Percentiles rank a stretch among this genome's conserved stretches.
These are phyloP conservation scores for Tetrahymena malaccensis DNA, from an alignment of 73 alveolate species.

Conservation along the genomic window DNA sequence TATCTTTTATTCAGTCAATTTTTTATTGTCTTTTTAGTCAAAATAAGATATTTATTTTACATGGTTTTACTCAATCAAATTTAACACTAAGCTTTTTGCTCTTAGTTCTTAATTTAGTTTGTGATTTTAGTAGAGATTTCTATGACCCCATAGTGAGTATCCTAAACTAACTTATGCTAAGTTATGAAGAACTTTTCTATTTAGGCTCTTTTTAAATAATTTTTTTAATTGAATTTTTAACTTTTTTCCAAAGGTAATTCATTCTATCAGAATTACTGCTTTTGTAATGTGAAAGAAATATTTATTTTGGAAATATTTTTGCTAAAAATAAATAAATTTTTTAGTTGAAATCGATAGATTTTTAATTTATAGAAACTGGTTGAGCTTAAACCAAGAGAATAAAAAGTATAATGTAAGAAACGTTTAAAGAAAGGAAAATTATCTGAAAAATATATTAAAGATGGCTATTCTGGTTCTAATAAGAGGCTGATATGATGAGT, in stretches of 20 bases:
- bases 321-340: not conserved
- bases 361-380: not conserved
- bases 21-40: too few species aligned
- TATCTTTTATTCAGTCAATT: too few species aligned
- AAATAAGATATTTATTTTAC: not conserved
- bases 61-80: not conserved
- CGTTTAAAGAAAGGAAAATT: not conserved
- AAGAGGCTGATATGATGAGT: not conserved
- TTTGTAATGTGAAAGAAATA: not conserved
- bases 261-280: not conserved
- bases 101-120: not conserved
- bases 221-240: not conserved
- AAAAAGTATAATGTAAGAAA: not conserved
- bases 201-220: not conserved
- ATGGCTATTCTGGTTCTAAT: not conserved
- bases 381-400: not conserved
- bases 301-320: not conserved
- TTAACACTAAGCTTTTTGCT: not conserved
- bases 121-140: not conserved
- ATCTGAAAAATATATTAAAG: not conserved
- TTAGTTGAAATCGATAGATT: not conserved
- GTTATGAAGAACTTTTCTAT: not conserved
- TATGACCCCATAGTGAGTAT: not conserved
- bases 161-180: not conserved
- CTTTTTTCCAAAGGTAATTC: not conserved